Base-by-base conservation (phyloP, 768 basidiomycete genomes). In the Harrya chromipes region DNA sequence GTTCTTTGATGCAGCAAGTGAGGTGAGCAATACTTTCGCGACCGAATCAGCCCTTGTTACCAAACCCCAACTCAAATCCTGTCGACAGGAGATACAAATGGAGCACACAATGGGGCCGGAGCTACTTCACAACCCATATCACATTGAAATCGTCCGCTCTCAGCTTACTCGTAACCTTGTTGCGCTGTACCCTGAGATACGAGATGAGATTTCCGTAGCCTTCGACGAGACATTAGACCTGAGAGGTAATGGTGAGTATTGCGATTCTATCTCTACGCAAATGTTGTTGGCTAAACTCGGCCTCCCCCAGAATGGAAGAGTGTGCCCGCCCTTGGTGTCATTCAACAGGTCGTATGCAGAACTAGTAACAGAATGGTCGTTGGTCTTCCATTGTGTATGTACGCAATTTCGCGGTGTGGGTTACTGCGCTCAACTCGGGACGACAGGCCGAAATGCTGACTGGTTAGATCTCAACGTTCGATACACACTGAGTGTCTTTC, bases 291-390 rank as follows among this genome's bases (percentile, higher is more conserved):
- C 23, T 20, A 26, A 49, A 4, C 4, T 13, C 16, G 16, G 11
- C 6, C 10, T 12, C 16, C 16, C 4, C n/a, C 23, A 77, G 76
- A 74, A 14, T 80, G 78, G 78, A 60, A 59, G 11, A 55, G 54
- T 3, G 43, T 76, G 9, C 56, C 60, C 0, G 65, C 56, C 2
- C 31, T 68, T 6, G 54, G 65, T 1, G 57, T 47, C 0, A 53
- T 70, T 12, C 64, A 59, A 46, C 54, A 65, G 20, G 60, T 81
- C 20, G 60, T 80, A 2, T 66, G 70, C 31, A 70, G 76, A 34
- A 60, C 67, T 4, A 74, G 62, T 41, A 79, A 76, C 52, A 71
- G 81, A 6, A 41, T 72, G 0, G 76, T 82, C 43, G 74, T 82
- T 6, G 81, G 80, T 0, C 60, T 72, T 26, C 77, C 78, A 4